phyloP scores from a whole-genome alignment of 441 rosid species.

The Euphorbia schlechtendalii region DNA sequence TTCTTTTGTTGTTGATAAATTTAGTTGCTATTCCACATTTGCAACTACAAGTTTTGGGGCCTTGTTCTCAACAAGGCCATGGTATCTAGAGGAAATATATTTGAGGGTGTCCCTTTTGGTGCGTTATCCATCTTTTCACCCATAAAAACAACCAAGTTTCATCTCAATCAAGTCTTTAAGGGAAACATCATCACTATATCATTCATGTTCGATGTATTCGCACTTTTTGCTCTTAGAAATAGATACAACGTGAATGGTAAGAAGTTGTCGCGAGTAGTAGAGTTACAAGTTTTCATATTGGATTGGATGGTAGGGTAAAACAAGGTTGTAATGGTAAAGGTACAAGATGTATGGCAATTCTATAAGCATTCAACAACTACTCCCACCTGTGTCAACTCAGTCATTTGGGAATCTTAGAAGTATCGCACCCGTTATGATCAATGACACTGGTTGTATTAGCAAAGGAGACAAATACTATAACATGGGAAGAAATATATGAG shows the following conservation, averaged over 20 bases:
- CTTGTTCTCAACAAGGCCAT: too few relatives aligned
- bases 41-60: too few relatives aligned
- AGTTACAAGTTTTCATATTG: not conserved
- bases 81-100: not conserved
- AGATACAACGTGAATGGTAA: not conserved
- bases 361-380: not conserved
- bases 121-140: not conserved
- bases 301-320: not conserved
- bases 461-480: not conserved
- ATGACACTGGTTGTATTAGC: not conserved
- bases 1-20: too few relatives aligned
- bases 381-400: not conserved
- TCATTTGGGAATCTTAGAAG: not conserved
- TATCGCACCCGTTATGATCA: not conserved
- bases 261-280: not conserved
- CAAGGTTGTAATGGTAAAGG: not conserved
- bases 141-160: not conserved
- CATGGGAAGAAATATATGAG: not conserved
- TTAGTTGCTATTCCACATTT: too few relatives aligned
- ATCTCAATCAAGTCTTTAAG: not conserved
- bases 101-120: not conserved
- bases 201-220: not conserved
- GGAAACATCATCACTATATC: not conserved
- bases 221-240: not conserved
- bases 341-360: not conserved